These are phyloP conservation scores for Yamadazyma nakazawae DNA, from an alignment of 805 yeast species.

Conservation along the genomic window DNA sequence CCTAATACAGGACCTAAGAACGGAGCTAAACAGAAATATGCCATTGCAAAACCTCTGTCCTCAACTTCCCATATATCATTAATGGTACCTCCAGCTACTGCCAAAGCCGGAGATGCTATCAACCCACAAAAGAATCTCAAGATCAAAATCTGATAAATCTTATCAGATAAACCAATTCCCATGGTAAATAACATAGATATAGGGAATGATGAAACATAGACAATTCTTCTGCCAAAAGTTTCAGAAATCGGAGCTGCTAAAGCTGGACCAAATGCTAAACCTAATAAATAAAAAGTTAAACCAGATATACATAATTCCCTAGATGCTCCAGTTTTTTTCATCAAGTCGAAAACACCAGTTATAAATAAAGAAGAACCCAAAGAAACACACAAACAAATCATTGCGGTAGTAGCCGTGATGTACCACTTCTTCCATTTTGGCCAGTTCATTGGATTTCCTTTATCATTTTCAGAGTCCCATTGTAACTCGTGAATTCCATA, in stretches of 20 bases:
- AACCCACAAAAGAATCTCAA: constrained; percentile 73
- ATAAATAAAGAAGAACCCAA: constrained; percentile 75
- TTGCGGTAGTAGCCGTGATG: constrained; percentile 61
- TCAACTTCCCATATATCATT: constrained; percentile 63
- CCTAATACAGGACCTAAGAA: constrained; percentile 79
- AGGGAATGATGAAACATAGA: constrained; percentile 59
- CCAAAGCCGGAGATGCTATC: constrained; percentile 76
- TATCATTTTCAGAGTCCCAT: constrained; percentile 65
- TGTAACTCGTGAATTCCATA: constrained; percentile 24
- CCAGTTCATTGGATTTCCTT: constrained; percentile 70
- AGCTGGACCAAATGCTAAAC: constrained; percentile 70
- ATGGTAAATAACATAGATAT: constrained; percentile 66
- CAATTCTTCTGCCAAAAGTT: constrained; percentile 61
- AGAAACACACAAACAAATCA: constrained; percentile 64
- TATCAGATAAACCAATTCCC: constrained; percentile 66
- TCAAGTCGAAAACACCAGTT: constrained; percentile 57
- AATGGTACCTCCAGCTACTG: constrained; percentile 83
- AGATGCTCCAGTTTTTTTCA: constrained; percentile 46
- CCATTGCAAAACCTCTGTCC: constrained; percentile 69
- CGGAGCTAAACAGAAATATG: constrained; percentile 74
- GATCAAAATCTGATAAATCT: constrained; percentile 60
- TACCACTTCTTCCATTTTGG: constrained; percentile 60
- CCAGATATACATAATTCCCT: constrained; percentile 66
- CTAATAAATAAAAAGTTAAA: constrained; percentile 63
- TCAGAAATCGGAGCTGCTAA: constrained; percentile 73